phyloP scores from a whole-genome alignment of 176 grass and related monocot genomes.

The Pharus latifolius region DNA sequence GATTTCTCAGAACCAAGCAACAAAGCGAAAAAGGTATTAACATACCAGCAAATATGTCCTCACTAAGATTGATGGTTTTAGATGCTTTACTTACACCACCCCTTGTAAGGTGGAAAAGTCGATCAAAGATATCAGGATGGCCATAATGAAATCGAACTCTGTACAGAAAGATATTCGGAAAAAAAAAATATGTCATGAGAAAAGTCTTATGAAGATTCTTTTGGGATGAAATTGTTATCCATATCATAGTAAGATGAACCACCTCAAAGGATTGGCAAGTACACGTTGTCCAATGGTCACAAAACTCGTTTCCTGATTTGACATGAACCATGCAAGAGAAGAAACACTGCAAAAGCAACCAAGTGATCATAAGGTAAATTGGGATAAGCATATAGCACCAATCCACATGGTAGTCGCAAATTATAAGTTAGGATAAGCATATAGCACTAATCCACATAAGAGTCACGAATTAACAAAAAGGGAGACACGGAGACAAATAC shows the following conservation, averaged over 20 bases:
- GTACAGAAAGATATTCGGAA: neutral
- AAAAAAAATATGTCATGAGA: neutral
- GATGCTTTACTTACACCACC: conserved; percentile 97
- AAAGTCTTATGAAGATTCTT: neutral
- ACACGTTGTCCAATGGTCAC: conserved; percentile 97
- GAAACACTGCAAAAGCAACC: conserved; percentile 73
- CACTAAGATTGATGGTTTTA: conserved; percentile 93
- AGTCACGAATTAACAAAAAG: too few relatives aligned
- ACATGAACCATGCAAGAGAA: conserved; percentile 99
- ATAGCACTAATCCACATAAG: too few relatives aligned
- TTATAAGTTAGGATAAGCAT: too few relatives aligned
- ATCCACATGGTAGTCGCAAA: neutral
- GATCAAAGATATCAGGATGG: conserved; percentile 94
- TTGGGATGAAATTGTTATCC: neutral
- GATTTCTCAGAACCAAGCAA: neutral
- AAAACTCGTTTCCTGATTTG: conserved; percentile 98
- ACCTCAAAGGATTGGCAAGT: conserved; percentile 97
- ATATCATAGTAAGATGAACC: conserved; percentile 14
- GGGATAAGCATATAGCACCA: neutral
- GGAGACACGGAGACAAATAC: neutral
- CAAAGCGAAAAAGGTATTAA: neutral
- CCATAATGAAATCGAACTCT: conserved; percentile 97
- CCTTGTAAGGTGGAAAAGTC: conserved; percentile 90
- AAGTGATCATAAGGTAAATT: neutral
- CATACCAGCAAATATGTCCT: conserved; percentile 94